phyloP scores from a whole-genome alignment of 352 stramenopile species.

The Globisporangium orthogonon region DNA sequence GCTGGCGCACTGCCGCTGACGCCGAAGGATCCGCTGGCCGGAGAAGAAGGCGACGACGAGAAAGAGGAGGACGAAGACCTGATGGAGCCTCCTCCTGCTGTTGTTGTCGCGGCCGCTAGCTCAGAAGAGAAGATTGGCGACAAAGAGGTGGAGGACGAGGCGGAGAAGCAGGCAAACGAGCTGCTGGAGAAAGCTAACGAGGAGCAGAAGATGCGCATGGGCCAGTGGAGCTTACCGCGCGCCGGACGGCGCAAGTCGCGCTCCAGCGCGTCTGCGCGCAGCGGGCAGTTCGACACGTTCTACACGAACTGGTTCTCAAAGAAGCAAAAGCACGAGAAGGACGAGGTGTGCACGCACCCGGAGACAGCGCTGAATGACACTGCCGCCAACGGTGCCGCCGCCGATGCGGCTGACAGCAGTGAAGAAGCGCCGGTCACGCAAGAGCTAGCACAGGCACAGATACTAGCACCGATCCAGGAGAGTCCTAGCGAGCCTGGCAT shows the following conservation, averaged over 20 bases:
- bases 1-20: conserved; percentile 7
- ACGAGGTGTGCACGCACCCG: conserved; percentile 10
- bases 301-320: conserved; percentile 72
- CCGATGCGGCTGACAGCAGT: background rate
- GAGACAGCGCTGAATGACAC: conserved; percentile 1
- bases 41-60: conserved; percentile 43
- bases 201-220: conserved; percentile 55
- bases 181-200: conserved; percentile 24
- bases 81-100: background rate
- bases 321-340: conserved; percentile 33
- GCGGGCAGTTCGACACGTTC: conserved; percentile 59
- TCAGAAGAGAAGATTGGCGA: conserved; percentile 12
- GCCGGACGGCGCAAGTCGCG: conserved; percentile 32
- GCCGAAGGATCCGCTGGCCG: conserved; percentile 22
- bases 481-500: background rate
- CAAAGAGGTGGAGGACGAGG: conserved; percentile 16
- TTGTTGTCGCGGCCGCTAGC: conserved; percentile 6
- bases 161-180: conserved; percentile 13
- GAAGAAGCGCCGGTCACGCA: background rate
- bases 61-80: conserved; percentile 16
- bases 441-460: background rate
- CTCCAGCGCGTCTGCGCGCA: conserved; percentile 31
- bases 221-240: conserved; percentile 68
- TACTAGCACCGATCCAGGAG: background rate
- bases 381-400: background rate